phyloP scores from a whole-genome alignment of 1,139 yeast genomes.

The Protomyces arabidopsidicola region DNA sequence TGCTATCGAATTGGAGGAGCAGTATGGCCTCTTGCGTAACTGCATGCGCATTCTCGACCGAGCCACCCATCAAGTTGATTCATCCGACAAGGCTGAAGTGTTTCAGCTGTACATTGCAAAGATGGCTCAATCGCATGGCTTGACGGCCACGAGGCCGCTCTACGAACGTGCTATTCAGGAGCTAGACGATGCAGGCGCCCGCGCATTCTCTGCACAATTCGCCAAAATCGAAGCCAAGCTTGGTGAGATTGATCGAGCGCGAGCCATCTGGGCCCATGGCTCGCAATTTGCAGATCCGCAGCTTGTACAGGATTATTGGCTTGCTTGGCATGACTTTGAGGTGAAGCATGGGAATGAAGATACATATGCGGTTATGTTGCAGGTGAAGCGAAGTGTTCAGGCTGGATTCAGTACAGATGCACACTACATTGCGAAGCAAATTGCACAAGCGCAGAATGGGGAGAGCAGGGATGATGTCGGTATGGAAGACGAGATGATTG shows the following conservation, averaged over 20 bases:
- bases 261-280: constrained; percentile 53
- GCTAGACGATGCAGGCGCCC: constrained; percentile 42
- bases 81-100: constrained; percentile 40
- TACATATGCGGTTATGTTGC: constrained; percentile 69
- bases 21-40: constrained; percentile 46
- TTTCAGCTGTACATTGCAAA: constrained; percentile 41
- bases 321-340: constrained; percentile 70
- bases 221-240: constrained; percentile 48
- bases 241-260: constrained; percentile 54
- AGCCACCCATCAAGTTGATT: constrained; percentile 42
- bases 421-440: constrained; percentile 36
- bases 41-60: constrained; percentile 46
- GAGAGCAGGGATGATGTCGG: neutral
- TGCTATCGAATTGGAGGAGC: constrained; percentile 55
- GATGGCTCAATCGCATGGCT: constrained; percentile 40
- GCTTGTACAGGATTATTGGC: constrained; percentile 48
- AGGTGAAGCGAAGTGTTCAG: constrained; percentile 54
- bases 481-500: neutral
- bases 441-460: constrained; percentile 12
- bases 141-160: constrained; percentile 42
- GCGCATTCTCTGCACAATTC: constrained; percentile 42
- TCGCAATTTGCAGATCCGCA: constrained; percentile 48
- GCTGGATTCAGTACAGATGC: constrained; percentile 44
- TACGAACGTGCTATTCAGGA: constrained; percentile 47
- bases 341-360: constrained; percentile 63